Conservation (phyloP, 352 stramenopile genomes). For the Phytophthora tubulina region DNA sequence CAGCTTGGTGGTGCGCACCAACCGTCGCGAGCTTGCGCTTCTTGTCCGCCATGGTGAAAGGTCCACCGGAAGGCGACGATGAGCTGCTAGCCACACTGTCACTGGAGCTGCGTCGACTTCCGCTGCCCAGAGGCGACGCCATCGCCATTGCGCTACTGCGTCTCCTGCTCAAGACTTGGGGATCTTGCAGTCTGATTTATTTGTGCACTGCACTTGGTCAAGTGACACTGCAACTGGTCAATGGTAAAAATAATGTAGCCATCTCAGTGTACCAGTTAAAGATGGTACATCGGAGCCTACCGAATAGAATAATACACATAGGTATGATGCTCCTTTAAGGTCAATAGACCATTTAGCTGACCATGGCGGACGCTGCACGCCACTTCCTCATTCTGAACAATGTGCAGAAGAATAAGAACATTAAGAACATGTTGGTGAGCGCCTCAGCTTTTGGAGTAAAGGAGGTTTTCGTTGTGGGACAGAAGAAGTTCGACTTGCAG, state of each 20-base stretch:
- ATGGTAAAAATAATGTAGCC: conserved; percentile 22
- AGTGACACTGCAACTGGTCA: conserved; percentile 12
- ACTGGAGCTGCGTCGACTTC: conserved; percentile 30
- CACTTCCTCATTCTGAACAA: conserved; percentile 94
- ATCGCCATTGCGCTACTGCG: conserved; percentile 27
- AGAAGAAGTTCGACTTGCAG: conserved; percentile 81
- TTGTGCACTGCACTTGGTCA: conserved; percentile 11
- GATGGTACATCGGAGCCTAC: conserved; percentile 20
- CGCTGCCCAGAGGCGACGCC: conserved; percentile 36
- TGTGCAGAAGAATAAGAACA: conserved; percentile 93
- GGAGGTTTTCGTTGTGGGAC: conserved; percentile 90
- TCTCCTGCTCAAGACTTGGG: conserved; percentile 25
- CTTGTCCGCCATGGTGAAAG: conserved; percentile 26
- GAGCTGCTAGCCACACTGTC: conserved; percentile 20
- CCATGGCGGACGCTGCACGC: background rate
- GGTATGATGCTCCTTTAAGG: too few relatives aligned
- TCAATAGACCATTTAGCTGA: too few relatives aligned
- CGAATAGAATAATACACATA: conserved; percentile 8
- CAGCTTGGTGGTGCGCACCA: background rate
- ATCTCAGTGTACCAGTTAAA: conserved; percentile 32
- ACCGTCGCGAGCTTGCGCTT: conserved; percentile 40
- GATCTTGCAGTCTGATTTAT: conserved; percentile 46
- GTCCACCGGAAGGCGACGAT: conserved; percentile 13
- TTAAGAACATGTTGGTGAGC: conserved; percentile 88
- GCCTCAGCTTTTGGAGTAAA: conserved; percentile 85